Base-by-base conservation (phyloP, 257 asterid species). In the Lycium ferocissimum region DNA sequence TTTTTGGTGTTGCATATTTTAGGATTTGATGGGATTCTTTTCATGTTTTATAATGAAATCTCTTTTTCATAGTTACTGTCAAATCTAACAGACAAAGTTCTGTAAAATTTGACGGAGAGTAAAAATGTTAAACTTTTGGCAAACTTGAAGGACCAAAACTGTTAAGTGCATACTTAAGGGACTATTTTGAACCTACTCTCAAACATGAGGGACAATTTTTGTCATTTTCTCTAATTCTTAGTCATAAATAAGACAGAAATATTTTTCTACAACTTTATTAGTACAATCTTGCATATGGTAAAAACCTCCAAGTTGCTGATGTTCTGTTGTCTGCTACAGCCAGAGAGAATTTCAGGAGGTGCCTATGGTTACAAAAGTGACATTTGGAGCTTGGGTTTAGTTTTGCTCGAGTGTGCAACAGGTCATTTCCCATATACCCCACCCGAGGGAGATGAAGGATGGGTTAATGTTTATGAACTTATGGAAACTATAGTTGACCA, bases 381-480 rank as follows among this genome's bases (percentile, higher is more conserved):
- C 90, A 92, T 97, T 78, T 95, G 99, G 99, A 95, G 98, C 90
- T 93, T 97, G 62, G 99, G 99, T 81, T 89, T 97, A 87, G 98
- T 97, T 87, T 86, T 97, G 79, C 97, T 97, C 0, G 98, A 97
- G 91, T 94, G 97, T 87, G 98, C 98, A 51, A 89, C 92, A 0
- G 99, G 99, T 62, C 86, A 89, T 47, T 97, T 95, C 87, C 98
- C 99, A 20, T 97, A 97, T 89, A 82, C 92, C 69, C 89, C 99
- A 56, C 98, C 98, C 9, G 96, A 93, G 88, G 91, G 92, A 45
- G 98, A 88, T 87, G 88, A 88, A 80, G 98, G 98, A 22, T 97
- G 99, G 99, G 86, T 81, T 63, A 95, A 92, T 57, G 95, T 95
- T 83, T 97, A 91, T 80, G 99, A 95, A 91, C 93, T 97, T 85